These are phyloP conservation scores for Jatropha multifida DNA, from an alignment of 441 rosid species.

Conservation along the genomic window DNA sequence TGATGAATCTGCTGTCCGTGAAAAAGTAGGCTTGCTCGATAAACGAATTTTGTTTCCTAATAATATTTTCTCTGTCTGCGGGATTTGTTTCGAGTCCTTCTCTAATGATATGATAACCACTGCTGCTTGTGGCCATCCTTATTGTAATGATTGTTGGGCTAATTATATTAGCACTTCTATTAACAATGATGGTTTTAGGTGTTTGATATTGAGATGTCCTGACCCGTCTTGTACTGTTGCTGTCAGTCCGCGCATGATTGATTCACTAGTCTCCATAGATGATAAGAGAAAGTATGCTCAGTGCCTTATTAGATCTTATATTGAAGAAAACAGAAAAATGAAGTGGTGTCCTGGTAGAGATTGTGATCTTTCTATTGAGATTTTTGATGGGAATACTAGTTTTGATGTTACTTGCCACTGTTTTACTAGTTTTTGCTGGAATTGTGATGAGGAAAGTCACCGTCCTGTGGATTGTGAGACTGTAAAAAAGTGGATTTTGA, in stretches of 20 bases:
- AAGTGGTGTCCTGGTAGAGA: slow-evolving; percentile 76
- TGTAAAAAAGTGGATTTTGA: slow-evolving; percentile 58
- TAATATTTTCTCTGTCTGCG: slow-evolving; percentile 24
- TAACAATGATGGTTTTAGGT: slow-evolving; percentile 56
- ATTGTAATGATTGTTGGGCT: slow-evolving; percentile 40
- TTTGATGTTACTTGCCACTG: slow-evolving; percentile 61
- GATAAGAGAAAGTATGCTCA: slow-evolving; percentile 47
- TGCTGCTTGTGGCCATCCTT: slow-evolving; percentile 47
- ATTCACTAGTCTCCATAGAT: slow-evolving; percentile 35
- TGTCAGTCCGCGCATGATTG: slow-evolving; percentile 49
- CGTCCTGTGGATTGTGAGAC: slow-evolving; percentile 79
- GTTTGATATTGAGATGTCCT: slow-evolving; percentile 66
- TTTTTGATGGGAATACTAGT: slow-evolving; percentile 35
- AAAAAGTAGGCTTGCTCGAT: neutral
- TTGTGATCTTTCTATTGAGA: slow-evolving; percentile 55
- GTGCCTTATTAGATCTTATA: slow-evolving; percentile 56
- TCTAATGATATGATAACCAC: slow-evolving; percentile 20
- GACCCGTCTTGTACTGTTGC: slow-evolving; percentile 60
- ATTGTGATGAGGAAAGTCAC: slow-evolving; percentile 68
- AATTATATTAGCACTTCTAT: slow-evolving; percentile 54
- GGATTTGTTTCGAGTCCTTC: slow-evolving; percentile 46
- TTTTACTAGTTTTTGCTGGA: slow-evolving; percentile 67
- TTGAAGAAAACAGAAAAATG: slow-evolving; percentile 49
- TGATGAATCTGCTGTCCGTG: slow-evolving; percentile 33
- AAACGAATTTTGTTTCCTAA: neutral